Base-by-base conservation (phyloP, 805 yeast species). In the Spathaspora sp. region DNA sequence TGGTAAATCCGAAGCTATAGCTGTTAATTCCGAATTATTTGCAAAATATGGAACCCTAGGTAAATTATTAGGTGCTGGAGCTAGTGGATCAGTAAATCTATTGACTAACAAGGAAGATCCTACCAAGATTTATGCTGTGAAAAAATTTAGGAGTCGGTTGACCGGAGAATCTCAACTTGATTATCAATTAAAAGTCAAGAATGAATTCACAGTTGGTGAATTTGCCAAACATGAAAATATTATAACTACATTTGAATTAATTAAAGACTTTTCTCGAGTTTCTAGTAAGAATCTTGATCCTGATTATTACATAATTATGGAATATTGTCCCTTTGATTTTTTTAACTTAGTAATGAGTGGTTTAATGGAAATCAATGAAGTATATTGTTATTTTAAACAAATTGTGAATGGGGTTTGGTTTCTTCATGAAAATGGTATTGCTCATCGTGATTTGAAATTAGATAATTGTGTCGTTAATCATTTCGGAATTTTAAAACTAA, bases 341-440 rank as follows among this genome's bases (percentile, higher is more conserved):
- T 93, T 93, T 68, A 89, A 94, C 44, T 77, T 93, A 49, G 97
- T 93, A 31, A 93, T 93, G 97, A 79, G 88, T 44, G 96, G 93
- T 2, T 69, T 84, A 51, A 85, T 91, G 91, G 71, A 81, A 14
- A 74, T 77, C 35, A 73, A 77, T 26, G 97, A 92, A 67, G 76
- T 86, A 4, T 78, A 76, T 48, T 91, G 97, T 66, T 90, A 89
- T 62, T 88, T 91, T 66, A 85, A 80, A 60, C 98, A 93, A 68
- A 81, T 93, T 55, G 70, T 85, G 31, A 68, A 76, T 50, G 98
- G 97, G 26, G 90, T 89, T 5, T 63, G 70, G 3, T 89, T 87
- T 68, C 67, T 93, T 54, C 99, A 93, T 60, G 66, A 73, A 3
- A 79, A 85, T 74, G 97, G 97, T 0, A 76, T 93, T 42, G 96